Percentiles rank a stretch among this genome's conserved stretches.
Evolutionary conservation across 2,329 filamentous ascomycete species (phyloP).

Genomic region (Claviceps spartinae): DNA sequence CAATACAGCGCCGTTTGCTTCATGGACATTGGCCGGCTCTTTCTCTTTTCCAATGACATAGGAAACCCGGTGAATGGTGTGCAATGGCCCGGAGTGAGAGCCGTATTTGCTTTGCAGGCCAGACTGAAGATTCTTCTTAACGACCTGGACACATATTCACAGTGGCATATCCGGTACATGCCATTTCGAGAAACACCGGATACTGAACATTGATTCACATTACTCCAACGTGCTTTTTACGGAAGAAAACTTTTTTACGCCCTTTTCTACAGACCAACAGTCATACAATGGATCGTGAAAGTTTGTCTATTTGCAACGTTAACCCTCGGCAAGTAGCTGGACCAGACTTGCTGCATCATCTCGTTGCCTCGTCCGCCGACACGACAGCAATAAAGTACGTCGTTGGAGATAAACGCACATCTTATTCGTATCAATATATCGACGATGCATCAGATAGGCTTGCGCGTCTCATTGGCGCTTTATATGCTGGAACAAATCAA

Average conservation of each 20-base stretch:
- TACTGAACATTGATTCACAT: neutral
- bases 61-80: neutral
- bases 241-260: neutral
- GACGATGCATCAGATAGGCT: slow-evolving; percentile 44
- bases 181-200: neutral
- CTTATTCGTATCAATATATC: slow-evolving; percentile 48
- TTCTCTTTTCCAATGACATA: too few relatives aligned
- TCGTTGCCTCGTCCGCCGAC: slow-evolving; percentile 35
- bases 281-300: slow-evolving; percentile 13
- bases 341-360: slow-evolving; percentile 36
- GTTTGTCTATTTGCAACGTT: slow-evolving; percentile 34
- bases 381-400: slow-evolving; percentile 20
- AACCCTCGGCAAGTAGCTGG: slow-evolving; percentile 26
- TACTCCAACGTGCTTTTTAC: neutral
- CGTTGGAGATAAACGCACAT: slow-evolving; percentile 14
- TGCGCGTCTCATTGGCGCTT: slow-evolving; percentile 32
- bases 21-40: neutral
- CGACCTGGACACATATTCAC: neutral
- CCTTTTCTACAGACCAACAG: neutral
- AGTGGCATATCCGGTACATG: neutral
- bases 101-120: neutral
- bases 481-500: slow-evolving; percentile 2
- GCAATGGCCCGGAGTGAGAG: neutral
- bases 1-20: neutral
- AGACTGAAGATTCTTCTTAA: neutral